Conservation (phyloP, 192 early-diverging fungal genomes). For the Mortierella claussenii region DNA sequence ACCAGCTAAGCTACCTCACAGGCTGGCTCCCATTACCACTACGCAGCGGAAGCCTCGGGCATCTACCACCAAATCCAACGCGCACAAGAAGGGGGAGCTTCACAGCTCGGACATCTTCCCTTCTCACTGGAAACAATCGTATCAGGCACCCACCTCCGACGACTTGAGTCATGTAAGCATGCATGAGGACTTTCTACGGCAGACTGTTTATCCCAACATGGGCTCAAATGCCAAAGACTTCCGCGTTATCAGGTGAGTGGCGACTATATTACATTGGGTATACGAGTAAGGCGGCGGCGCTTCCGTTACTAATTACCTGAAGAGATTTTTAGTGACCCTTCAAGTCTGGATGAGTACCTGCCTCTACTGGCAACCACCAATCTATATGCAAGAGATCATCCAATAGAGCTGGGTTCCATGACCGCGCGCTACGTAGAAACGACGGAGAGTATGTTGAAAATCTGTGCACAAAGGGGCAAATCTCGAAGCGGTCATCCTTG, state of each 20-base stretch:
- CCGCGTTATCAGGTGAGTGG: conserved; percentile 18
- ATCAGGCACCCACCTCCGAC: conserved; percentile 27
- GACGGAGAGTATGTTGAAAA: conserved; percentile 14
- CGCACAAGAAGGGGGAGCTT: conserved; percentile 32
- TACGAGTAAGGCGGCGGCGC: neutral
- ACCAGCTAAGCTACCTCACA: neutral
- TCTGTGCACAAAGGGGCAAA: too few relatives aligned
- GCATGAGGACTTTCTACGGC: conserved; percentile 10
- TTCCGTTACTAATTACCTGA: neutral
- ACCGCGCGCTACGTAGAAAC: conserved; percentile 12
- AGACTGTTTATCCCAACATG: conserved; percentile 17
- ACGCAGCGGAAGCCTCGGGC: neutral
- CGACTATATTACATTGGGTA: neutral
- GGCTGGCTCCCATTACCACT: neutral
- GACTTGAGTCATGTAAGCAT: conserved; percentile 39
- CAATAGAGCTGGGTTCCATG: conserved; percentile 22
- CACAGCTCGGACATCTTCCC: conserved; percentile 6
- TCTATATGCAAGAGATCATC: conserved; percentile 4
- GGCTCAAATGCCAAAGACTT: conserved; percentile 28
- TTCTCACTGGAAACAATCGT: conserved; percentile 9
- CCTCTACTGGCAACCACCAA: conserved; percentile 17
- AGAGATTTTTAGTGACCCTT: conserved; percentile 5
- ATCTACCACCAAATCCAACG: neutral
- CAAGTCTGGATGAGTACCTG: conserved; percentile 43
- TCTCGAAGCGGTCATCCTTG: neutral